These are phyloP conservation scores for Arachis hypogaea DNA, from an alignment of 306 rosid species.

Conservation along the genomic window DNA sequence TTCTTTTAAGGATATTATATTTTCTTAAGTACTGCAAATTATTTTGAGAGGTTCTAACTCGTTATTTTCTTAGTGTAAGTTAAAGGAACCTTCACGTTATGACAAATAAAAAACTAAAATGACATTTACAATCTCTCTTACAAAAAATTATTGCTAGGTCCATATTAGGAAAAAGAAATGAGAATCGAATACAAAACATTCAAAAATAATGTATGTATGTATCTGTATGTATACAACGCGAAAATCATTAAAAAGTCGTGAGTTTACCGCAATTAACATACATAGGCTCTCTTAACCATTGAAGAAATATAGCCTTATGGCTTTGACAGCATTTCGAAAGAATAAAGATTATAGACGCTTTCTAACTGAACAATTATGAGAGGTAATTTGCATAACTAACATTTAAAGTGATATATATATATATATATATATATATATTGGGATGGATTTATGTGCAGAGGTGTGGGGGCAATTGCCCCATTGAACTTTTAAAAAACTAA, in stretches of 20 bases:
- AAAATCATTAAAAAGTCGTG: no score
- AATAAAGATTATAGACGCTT: neutral
- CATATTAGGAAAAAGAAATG: neutral
- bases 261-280: no score
- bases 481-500: no score
- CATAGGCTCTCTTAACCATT: no score
- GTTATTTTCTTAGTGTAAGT: neutral
- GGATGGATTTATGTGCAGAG: no score
- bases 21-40: neutral
- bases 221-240: no score
- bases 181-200: neutral
- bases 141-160: neutral
- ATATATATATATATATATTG: neutral
- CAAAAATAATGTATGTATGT: no score
- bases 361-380: neutral
- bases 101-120: slow-evolving; percentile 12
- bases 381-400: neutral
- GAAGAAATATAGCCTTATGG: neutral
- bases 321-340: neutral
- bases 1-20: neutral
- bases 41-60: neutral
- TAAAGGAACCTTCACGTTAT: neutral
- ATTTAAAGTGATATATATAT: slow-evolving; percentile 9
- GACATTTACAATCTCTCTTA: slow-evolving; percentile 11
- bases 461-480: no score